Conservation (phyloP, 129 eudicot genomes). For the Silybum marianum region DNA sequence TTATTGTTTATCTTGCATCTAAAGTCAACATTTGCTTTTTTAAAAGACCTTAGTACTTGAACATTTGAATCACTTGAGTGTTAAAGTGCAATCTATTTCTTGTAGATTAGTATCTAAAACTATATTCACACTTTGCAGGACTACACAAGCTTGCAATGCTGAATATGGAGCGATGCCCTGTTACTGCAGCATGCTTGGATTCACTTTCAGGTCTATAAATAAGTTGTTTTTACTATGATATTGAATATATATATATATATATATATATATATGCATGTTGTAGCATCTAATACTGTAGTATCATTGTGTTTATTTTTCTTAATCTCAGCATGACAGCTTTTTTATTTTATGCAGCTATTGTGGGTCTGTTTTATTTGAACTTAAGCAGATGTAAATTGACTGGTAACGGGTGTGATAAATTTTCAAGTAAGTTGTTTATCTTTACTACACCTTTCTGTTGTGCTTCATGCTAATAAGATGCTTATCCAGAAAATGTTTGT, state of each 20-base stretch:
- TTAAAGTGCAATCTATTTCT: not conserved
- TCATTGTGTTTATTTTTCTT: not conserved
- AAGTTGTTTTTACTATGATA: too few relatives aligned
- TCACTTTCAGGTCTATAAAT: slow-evolving; percentile 69
- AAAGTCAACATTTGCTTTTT: not conserved
- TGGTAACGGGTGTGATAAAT: slow-evolving; percentile 12
- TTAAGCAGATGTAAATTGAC: slow-evolving; percentile 51
- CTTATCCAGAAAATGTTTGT: slow-evolving; percentile 48
- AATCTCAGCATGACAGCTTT: not conserved
- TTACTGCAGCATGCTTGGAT: slow-evolving; percentile 85
- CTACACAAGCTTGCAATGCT: slow-evolving; percentile 52
- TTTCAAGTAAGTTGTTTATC: slow-evolving; percentile 12
- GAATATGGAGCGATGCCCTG: slow-evolving; percentile 92
- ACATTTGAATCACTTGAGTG: not conserved
- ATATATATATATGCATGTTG: not conserved
- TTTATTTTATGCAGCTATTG: slow-evolving; percentile 44
- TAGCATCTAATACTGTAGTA: too few relatives aligned
- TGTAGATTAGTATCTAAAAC: not conserved
- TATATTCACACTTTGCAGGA: slow-evolving; percentile 38
- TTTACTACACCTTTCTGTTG: not conserved
- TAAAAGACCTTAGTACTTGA: not conserved
- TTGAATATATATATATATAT: too few relatives aligned
- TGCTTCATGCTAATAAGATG: slow-evolving; percentile 52
- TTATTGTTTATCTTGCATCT: not conserved
- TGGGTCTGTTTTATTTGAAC: slow-evolving; percentile 49